phyloP scores from a whole-genome alignment of 176 grass and related monocot genomes.

The Bolboschoenus planiculmis region DNA sequence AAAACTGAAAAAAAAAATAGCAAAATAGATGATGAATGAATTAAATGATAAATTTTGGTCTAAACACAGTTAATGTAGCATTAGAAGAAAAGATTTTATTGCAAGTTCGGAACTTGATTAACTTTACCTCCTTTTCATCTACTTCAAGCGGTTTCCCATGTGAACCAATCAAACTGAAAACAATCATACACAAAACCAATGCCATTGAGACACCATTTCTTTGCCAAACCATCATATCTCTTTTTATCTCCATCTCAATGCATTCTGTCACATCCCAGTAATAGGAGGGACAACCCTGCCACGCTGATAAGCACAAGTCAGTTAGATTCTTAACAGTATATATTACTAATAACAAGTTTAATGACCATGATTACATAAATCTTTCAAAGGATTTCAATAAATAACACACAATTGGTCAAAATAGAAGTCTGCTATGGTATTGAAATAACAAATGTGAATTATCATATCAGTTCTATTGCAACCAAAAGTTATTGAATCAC shows the following conservation, averaged over 20 bases:
- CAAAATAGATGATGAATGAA: not conserved
- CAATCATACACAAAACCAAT: not conserved
- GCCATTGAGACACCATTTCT: conserved; percentile 4
- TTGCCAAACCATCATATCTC: not conserved
- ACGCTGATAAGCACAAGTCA: not conserved
- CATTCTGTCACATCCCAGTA: not conserved
- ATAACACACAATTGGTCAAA: not conserved
- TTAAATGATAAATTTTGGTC: too few relatives aligned
- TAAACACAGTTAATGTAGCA: not conserved
- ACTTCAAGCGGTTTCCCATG: not conserved
- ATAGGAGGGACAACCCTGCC: not conserved
- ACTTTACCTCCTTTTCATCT: not conserved
- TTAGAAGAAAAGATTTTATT: not conserved
- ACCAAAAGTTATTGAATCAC: not conserved
- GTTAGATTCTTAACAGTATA: not conserved
- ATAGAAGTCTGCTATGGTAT: not conserved
- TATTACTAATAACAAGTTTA: not conserved
- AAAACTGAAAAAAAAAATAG: not conserved
- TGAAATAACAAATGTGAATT: not conserved
- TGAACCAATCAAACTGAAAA: not conserved
- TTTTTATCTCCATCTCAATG: not conserved
- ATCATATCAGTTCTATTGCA: not conserved
- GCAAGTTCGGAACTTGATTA: not conserved
- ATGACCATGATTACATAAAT: not conserved
- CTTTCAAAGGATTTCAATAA: not conserved